Base-by-base conservation (phyloP, 495 filamentous ascomycete genomes). In the Aspergillus sparsus region DNA sequence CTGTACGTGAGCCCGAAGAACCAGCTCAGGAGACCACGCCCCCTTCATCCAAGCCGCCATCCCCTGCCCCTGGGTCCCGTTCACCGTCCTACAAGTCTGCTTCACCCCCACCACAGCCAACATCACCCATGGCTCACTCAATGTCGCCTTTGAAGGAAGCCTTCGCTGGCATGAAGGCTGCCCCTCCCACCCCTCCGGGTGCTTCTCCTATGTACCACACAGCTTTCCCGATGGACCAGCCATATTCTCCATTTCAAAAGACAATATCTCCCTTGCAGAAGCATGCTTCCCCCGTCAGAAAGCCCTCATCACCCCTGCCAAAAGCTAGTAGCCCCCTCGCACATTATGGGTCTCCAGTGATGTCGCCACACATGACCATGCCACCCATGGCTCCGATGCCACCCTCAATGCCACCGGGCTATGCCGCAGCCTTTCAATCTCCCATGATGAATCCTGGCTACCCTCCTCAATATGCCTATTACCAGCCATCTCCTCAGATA, bases 311-410 rank as follows among this genome's bases (percentile, higher is more conserved):
- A 4, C 73, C 74, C 5, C 51, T 72, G 6, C 71, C 74, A 37
- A 77, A 76, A 66, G 62, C 71, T 49, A 75, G 69, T 69, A 77
- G 72, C 39, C 73, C 74, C 39, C 69, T 77, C 31, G 72, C 74
- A 50, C 72, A 69, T 31, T 74, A 78, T 62, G 71, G 68, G 45
- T 73, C 77, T 31, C 75, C 75, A 7, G 60, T 62, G 61, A 74
- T 77, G 70, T 76, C 75, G 32, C 74, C 75, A 9, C 72, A 70
- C 21, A 52, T 56, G 18, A 45, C 58, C 47, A 10, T 53, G 18
- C 63, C 65, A 39, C 57, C 60, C 36, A 68, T 70, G 60, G 53
- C 57, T 36, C 55, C 64, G 11, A 55, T 65, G 36, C 67, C 71
- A 31, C 64, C 70, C 15, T 69, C 67, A 7, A 55, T 65, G 7